Percentiles rank a stretch among this genome's conserved stretches.
These are phyloP conservation scores for Wickerhamiella qilinensis DNA, from an alignment of 805 yeast genomes.

Conservation along the genomic window DNA sequence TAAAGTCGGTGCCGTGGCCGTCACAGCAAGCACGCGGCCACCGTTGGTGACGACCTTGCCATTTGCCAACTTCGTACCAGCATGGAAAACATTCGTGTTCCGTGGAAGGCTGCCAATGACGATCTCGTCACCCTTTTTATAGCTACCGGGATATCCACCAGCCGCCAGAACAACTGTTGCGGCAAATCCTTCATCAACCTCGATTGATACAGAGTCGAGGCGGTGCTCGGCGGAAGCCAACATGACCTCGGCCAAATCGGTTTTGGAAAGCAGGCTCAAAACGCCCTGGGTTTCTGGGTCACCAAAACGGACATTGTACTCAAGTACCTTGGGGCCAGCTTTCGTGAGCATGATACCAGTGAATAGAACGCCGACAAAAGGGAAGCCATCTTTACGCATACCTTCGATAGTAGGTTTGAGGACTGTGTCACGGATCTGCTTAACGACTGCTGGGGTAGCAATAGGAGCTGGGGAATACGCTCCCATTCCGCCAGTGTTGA, in stretches of 20 bases:
- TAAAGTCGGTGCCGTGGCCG: slow-evolving; percentile 65
- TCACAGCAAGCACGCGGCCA: slow-evolving; percentile 92
- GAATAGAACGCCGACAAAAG: slow-evolving; percentile 89
- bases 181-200: slow-evolving; percentile 38
- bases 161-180: slow-evolving; percentile 95
- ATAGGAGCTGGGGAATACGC: slow-evolving; percentile 97
- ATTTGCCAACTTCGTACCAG: slow-evolving; percentile 60
- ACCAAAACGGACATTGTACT: slow-evolving; percentile 95
- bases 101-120: slow-evolving; percentile 37
- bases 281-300: slow-evolving; percentile 99
- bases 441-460: slow-evolving; percentile 61
- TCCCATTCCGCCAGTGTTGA: slow-evolving; percentile 99
- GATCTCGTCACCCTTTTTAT: slow-evolving; percentile 75
- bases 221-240: slow-evolving; percentile 90
- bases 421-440: slow-evolving; percentile 54
- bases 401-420: slow-evolving; percentile 89
- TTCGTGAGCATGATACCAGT: slow-evolving; percentile 87
- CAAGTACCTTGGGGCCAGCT: slow-evolving; percentile 86
- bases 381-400: slow-evolving; percentile 87
- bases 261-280: slow-evolving; percentile 57
- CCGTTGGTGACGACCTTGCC: slow-evolving; percentile 71
- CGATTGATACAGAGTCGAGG: slow-evolving; percentile 61
- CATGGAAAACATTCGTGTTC: slow-evolving; percentile 75
- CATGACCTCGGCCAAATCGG: slow-evolving; percentile 89
- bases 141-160: slow-evolving; percentile 87